These are phyloP conservation scores for Colletotrichum abscissum DNA, from an alignment of 2,329 filamentous ascomycete genomes.

Conservation along the genomic window DNA sequence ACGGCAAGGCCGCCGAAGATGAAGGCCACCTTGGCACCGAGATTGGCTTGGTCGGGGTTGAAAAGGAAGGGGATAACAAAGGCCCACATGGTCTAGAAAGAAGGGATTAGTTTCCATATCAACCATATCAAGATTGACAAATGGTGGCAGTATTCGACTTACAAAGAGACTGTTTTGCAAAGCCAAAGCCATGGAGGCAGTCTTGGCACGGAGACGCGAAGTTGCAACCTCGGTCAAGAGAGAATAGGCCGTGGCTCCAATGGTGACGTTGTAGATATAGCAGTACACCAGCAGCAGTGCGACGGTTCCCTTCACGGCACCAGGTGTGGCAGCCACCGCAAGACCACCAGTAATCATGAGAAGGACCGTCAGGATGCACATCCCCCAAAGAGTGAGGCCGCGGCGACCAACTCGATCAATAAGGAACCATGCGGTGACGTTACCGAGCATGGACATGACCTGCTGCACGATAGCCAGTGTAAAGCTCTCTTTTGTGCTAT, in stretches of 20 bases:
- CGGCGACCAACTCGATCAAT: slow-evolving; percentile 46
- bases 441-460: slow-evolving; percentile 42
- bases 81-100: slow-evolving; percentile 29
- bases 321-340: slow-evolving; percentile 35
- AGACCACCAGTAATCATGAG: slow-evolving; percentile 45
- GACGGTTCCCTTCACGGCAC: slow-evolving; percentile 41
- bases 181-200: slow-evolving; percentile 50
- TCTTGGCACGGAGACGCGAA: slow-evolving; percentile 50
- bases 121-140: too few relatives aligned
- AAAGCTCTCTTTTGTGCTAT: slow-evolving; percentile 47
- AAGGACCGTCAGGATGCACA: slow-evolving; percentile 42
- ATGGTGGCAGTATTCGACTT: neutral
- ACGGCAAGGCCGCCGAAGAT: slow-evolving; percentile 49
- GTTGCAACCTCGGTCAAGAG: slow-evolving; percentile 52
- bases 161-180: slow-evolving; percentile 47
- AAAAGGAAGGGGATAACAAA: slow-evolving; percentile 44
- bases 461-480: slow-evolving; percentile 47
- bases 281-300: slow-evolving; percentile 51
- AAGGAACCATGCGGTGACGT: slow-evolving; percentile 46
- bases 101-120: neutral
- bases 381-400: slow-evolving; percentile 45
- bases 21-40: slow-evolving; percentile 54
- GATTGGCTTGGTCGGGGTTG: slow-evolving; percentile 45
- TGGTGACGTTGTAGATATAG: slow-evolving; percentile 52
- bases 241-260: slow-evolving; percentile 51